These are phyloP conservation scores for Termitomyces sp. DNA, from an alignment of 768 basidiomycete genomes.

Conservation along the genomic window DNA sequence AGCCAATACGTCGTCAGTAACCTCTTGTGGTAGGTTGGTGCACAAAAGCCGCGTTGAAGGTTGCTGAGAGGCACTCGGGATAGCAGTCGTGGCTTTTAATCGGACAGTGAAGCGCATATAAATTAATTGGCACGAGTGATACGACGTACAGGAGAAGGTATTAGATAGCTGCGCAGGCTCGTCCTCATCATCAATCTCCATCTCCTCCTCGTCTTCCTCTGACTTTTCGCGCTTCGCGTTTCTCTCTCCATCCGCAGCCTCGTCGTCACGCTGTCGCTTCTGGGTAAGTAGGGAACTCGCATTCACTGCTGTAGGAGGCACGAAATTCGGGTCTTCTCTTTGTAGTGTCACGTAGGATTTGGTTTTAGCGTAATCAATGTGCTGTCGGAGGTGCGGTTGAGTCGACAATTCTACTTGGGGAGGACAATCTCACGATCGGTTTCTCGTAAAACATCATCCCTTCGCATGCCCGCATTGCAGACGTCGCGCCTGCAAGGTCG, in stretches of 20 bases:
- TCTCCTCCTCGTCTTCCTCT: conserved; percentile 79
- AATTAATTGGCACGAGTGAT: conserved; percentile 18
- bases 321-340: conserved; percentile 75
- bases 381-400: conserved; percentile 38
- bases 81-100: conserved; percentile 26
- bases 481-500: conserved; percentile 86
- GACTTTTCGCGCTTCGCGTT: conserved; percentile 66
- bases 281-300: conserved; percentile 42
- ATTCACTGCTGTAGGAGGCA: conserved; percentile 64
- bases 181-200: conserved; percentile 93
- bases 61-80: conserved; percentile 46
- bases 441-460: conserved; percentile 94
- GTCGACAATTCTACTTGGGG: conserved; percentile 3
- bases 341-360: conserved; percentile 83
- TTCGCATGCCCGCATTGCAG: conserved; percentile 89
- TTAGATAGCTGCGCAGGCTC: conserved; percentile 39
- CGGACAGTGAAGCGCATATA: conserved; percentile 24
- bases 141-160: conserved; percentile 42
- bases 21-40: conserved; percentile 87
- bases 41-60: conserved; percentile 64
- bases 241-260: conserved; percentile 45
- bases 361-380: conserved; percentile 84
- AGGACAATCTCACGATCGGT: conserved; percentile 63
- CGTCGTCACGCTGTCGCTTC: conserved; percentile 68
- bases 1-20: conserved; percentile 79